phyloP scores from a whole-genome alignment of 2,329 filamentous ascomycete genomes.

The Alternaria sp. region DNA sequence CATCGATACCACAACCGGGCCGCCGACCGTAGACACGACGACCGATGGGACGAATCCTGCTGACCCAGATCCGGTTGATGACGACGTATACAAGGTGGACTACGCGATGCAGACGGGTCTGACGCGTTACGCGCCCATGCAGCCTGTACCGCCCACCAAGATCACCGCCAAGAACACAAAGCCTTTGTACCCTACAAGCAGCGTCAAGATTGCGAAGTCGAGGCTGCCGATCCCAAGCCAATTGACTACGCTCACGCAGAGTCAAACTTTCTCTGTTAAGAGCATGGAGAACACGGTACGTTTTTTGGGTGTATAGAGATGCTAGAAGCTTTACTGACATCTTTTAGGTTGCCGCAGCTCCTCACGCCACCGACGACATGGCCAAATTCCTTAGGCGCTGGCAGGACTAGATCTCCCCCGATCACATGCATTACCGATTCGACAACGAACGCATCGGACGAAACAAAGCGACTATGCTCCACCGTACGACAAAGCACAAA shows the following conservation, averaged over 20 bases:
- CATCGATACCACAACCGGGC: conserved; percentile 38
- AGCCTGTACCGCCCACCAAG: conserved; percentile 63
- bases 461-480: neutral
- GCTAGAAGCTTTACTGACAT: conserved; percentile 20
- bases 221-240: conserved; percentile 54
- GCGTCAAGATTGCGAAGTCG: conserved; percentile 59
- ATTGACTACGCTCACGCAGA: conserved; percentile 60
- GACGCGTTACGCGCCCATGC: conserved; percentile 68
- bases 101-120: conserved; percentile 64
- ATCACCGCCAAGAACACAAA: conserved; percentile 61
- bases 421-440: neutral
- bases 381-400: conserved; percentile 64
- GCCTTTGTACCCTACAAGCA: conserved; percentile 62
- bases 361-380: conserved; percentile 60
- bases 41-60: conserved; percentile 27
- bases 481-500: neutral
- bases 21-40: conserved; percentile 30
- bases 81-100: conserved; percentile 49
- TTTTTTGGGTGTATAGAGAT: conserved; percentile 13
- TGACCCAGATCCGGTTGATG: conserved; percentile 25
- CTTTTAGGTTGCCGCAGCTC: conserved; percentile 60
- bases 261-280: conserved; percentile 57
- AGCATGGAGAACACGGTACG: conserved; percentile 67
- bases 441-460: neutral
- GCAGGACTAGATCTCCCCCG: conserved; percentile 57